Evolutionary conservation across 176 grass and related monocot species (phyloP), one percentile per base, ranked within the genome.

Genomic region (Microstegium vimineum): DNA sequence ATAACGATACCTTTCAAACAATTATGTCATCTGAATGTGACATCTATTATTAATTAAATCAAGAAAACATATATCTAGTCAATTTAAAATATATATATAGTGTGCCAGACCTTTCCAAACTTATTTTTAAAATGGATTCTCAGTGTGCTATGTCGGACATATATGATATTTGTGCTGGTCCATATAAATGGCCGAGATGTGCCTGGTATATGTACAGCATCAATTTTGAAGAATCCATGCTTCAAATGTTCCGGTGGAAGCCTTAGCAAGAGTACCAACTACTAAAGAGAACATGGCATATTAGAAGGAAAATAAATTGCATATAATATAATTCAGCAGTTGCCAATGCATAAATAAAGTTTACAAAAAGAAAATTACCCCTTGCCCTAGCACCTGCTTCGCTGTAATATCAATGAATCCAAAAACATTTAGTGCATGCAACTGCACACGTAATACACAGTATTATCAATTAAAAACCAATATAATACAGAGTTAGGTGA

Each of bases 371-470:
- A 75, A 69, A 87, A 60, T 69, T 86, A 97, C 92, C 95, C 49
- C 76, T 79, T 81, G 63, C 15, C 57, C 67, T 10, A 81, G 79
- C 40, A 89, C 26, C 57, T 78, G 54, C 75, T 79, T 88, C 22
- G 8, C 69, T 85, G 61, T 79, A 17, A 79, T 20, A 89, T 93
- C 92, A 83, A 86, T 10, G 69, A 87, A 88, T 64, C 88, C 90
- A 81, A 91, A 25, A 89, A 87, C 67, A 81, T 92, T 83, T 78
- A 97, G 86, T 73, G 86, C 77, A 78, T 94, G 81, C 61, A 97
- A 82, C 94, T 97, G 57, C 76, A 83, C 31, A 33, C n/a, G 78
- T 18, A 70, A 81, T 59, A 59, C 11, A 69, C 12, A 88, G 5
- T 62, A 78, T 60, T 73, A 34, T 64, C 42, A 74, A 36, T 36